Percentiles rank a stretch among this genome's conserved stretches.
These are phyloP conservation scores for Parascedosporium putredinis DNA, from an alignment of 2,329 filamentous ascomycete species.

Conservation along the genomic window DNA sequence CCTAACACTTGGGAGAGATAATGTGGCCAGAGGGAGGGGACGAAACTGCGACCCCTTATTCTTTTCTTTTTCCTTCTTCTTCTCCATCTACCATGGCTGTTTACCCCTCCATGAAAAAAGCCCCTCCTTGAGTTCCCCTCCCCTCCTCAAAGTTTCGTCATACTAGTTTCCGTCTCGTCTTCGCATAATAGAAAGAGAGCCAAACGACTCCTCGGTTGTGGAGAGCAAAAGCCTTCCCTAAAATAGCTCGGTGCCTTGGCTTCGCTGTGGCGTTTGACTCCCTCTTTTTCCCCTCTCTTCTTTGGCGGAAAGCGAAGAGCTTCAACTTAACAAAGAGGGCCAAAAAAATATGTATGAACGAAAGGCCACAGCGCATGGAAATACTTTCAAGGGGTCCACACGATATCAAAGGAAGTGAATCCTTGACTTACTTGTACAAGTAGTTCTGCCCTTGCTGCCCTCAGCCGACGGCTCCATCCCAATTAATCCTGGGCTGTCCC, in stretches of 20 bases:
- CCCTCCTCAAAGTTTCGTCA: not conserved
- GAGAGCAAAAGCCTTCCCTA: not conserved
- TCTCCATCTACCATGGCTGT: not conserved
- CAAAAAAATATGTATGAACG: too few relatives aligned
- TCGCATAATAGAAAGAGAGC: too few relatives aligned
- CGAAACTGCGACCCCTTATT: too few relatives aligned
- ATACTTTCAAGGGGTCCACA: not conserved
- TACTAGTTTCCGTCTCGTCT: not conserved
- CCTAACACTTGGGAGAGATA: not conserved
- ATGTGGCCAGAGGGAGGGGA: not conserved
- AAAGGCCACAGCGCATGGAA: not conserved
- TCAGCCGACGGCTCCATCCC: not conserved
- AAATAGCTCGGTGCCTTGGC: conserved; percentile 1
- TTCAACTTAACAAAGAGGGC: not conserved
- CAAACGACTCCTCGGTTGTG: too few relatives aligned
- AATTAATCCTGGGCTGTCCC: not conserved
- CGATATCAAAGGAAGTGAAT: not conserved
- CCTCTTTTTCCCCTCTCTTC: not conserved
- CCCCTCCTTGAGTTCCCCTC: not conserved
- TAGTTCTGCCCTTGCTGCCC: not conserved
- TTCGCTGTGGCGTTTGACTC: not conserved
- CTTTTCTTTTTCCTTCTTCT: too few relatives aligned
- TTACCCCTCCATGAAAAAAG: not conserved
- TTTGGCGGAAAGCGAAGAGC: not conserved
- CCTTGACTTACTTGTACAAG: not conserved